Evolutionary conservation across 202 grass and related monocot genomes (phyloP).

Genomic region (Dendrocalamus latiflorus): DNA sequence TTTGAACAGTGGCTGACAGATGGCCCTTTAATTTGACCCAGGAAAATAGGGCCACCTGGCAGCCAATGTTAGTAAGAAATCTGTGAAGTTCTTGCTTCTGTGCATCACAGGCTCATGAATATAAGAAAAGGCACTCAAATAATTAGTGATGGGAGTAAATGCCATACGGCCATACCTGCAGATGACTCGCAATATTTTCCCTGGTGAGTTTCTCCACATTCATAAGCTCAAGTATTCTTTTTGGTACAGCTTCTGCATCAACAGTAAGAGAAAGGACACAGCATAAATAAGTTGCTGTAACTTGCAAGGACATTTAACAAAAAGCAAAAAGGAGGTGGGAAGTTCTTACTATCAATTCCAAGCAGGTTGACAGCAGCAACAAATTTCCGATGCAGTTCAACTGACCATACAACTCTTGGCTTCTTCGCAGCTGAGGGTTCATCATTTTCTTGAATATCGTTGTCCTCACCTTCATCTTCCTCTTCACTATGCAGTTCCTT

Average conservation of each 20-base stretch:
- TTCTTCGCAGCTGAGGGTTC: conserved; percentile 61
- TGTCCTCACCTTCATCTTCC: conserved; percentile 60
- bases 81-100: neutral
- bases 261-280: conserved; percentile 35
- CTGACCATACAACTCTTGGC: conserved; percentile 83
- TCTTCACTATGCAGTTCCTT: conserved; percentile 62
- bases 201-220: conserved; percentile 95
- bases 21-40: neutral
- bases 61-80: neutral
- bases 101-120: neutral
- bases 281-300: conserved; percentile 36
- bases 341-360: conserved; percentile 77
- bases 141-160: conserved; percentile 18
- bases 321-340: conserved; percentile 9
- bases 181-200: conserved; percentile 97
- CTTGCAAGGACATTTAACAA: conserved; percentile 30
- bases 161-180: conserved; percentile 54
- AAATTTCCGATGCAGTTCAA: conserved; percentile 79
- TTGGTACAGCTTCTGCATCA: conserved; percentile 85
- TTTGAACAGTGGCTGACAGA: neutral
- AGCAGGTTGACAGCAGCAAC: conserved; percentile 83
- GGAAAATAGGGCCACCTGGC: neutral
- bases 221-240: conserved; percentile 97
- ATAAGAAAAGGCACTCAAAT: neutral
- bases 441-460: conserved; percentile 58